Evolutionary conservation across 345 rosid genomes (phyloP), one percentile per base, ranked within the genome.

Genomic region (Bruguiera parviflora): DNA sequence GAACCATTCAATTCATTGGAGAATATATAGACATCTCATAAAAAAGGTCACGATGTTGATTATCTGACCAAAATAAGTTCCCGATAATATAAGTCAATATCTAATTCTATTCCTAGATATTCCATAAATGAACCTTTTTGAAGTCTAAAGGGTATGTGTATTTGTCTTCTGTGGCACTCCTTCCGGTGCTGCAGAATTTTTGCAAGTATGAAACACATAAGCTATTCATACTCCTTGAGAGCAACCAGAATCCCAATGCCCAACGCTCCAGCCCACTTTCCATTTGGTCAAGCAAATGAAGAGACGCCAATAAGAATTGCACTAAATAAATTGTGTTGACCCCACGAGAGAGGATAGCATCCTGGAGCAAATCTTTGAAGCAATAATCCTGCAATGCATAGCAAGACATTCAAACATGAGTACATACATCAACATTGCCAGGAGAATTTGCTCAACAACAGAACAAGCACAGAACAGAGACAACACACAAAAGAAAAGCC

Each of bases 321-420:
- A 28, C 8, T 49, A 68, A 37, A 53, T 37, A 8, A n/a, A 64
- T 25, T 16, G 37, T 64, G 46, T 18, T 28, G 59, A 52, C 53
- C 39, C n/a, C 25, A 20, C 28, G 16, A 27, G 28, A 27, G 21
- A n/a, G 8, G 11, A 20, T 24, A n/a, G 16, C 62, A 63, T 37
- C 32, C 47, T 13, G 10, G 32, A 65, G 35, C n/a, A 51, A 58
- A 70, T 11, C 25, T 22, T 15, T 27, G 37, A 39, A 56, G 47
- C 62, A 43, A 49, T 31, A 62, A 33, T 29, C 71, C 79, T 65
- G 71, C 64, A 76, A 61, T 55, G 47, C 47, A 39, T 39, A 2
- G 47, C 15, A 39, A 11, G 47, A 10, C 11, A 39, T 39, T 39
- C 47, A 39, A 39, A 9, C 47, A 39, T 39, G 47, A 10, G 15